These are phyloP conservation scores for Xylariaceae sp. DNA, from an alignment of 2,329 filamentous ascomycete species.

Conservation along the genomic window DNA sequence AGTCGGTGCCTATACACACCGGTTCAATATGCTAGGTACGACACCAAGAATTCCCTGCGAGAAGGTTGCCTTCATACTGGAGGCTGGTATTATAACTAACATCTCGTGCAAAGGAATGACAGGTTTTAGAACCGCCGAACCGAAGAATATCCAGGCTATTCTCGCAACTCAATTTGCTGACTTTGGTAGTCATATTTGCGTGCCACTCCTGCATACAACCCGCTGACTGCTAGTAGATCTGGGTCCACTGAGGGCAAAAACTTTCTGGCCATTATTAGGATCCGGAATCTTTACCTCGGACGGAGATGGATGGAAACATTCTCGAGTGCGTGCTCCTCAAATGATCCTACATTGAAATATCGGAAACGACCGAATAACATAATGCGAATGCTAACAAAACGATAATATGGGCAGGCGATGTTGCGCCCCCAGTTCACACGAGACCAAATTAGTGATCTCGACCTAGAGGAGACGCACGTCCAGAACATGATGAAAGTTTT, in stretches of 20 bases:
- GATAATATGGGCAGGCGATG: neutral
- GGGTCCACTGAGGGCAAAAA: neutral
- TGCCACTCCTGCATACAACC: neutral
- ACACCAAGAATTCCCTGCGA: neutral
- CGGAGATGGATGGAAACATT: slow-evolving; percentile 4
- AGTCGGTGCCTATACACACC: neutral
- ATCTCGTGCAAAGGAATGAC: neutral
- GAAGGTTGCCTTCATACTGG: neutral
- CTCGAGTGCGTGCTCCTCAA: neutral
- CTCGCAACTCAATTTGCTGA: neutral
- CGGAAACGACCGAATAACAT: no score
- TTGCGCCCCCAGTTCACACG: neutral
- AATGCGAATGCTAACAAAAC: neutral
- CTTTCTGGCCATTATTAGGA: neutral
- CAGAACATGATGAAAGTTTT: neutral
- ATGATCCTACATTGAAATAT: no score
- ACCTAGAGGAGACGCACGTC: neutral
- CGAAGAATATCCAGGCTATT: neutral
- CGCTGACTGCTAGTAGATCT: neutral
- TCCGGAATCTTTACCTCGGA: slow-evolving; percentile 3
- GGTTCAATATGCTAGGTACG: neutral
- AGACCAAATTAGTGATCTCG: neutral
- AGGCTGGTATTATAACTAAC: neutral
- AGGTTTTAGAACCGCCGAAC: neutral
- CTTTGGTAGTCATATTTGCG: neutral